phyloP scores from a whole-genome alignment of 371 early-diverging fungal genomes.

The Mucor plumbeus region DNA sequence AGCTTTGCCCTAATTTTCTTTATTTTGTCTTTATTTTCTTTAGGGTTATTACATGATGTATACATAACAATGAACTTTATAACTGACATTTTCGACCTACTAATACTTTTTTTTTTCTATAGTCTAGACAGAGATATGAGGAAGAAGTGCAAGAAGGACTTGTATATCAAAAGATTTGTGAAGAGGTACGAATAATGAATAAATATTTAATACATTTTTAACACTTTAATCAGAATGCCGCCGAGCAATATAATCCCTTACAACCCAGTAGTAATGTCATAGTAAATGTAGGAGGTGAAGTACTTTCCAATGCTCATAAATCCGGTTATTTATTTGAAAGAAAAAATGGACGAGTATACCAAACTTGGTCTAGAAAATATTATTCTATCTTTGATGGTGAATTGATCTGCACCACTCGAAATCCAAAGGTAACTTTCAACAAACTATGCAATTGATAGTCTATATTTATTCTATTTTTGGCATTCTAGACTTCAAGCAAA shows the following conservation, averaged over 20 bases:
- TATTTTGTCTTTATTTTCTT: neutral
- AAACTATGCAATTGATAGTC: neutral
- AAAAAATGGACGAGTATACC: conserved; percentile 69
- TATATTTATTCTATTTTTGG: neutral
- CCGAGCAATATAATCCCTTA: conserved; percentile 40
- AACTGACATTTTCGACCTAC: no score
- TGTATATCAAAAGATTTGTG: conserved; percentile 38
- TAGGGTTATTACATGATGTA: conserved; percentile 54
- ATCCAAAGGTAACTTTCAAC: conserved; percentile 46
- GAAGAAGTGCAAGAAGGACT: conserved; percentile 45
- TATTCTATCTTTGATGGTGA: conserved; percentile 72
- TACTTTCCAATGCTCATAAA: conserved; percentile 31
- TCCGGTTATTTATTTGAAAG: conserved; percentile 81
- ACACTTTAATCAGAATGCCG: conserved; percentile 25
- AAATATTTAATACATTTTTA: neutral
- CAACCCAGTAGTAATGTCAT: conserved; percentile 13
- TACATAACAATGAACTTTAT: neutral
- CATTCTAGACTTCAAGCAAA: conserved; percentile 23
- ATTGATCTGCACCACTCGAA: conserved; percentile 58
- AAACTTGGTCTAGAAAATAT: conserved; percentile 78
- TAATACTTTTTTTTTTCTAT: neutral
- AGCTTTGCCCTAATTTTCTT: neutral
- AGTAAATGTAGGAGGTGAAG: conserved; percentile 4
- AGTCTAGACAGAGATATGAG: conserved; percentile 48
- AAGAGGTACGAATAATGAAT: conserved; percentile 23